Base-by-base conservation (phyloP, 331 rosid genomes). In the Telfairia occidentalis region DNA sequence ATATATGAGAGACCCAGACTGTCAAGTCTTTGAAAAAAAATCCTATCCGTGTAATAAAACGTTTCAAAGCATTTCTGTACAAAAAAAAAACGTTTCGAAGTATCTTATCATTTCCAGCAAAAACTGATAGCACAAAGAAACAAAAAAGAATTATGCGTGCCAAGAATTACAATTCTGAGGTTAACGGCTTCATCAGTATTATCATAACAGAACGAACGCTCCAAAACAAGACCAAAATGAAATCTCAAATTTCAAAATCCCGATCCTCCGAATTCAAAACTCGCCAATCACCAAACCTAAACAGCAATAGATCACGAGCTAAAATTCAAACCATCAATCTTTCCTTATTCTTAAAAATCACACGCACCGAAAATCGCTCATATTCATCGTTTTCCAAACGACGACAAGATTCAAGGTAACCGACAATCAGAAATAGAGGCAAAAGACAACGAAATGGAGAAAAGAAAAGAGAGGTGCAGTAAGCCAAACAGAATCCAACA, bases 361-460 rank as follows among this genome's bases (percentile, higher is more conserved):
- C 63, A 60, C 65, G 40, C 19, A 40, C 71, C 12, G 37, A 60
- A 9, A 30, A 29, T 18, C 50, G 37, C 19, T 49, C 53, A 32
- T 24, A 58, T 29, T 29, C 45, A 48, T 12, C 16, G 35, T 43
- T 42, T 13, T 13, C 4, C 42, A 32, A 70, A 45, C 38, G 45
- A 45, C 38, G 45, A 48, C 29, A 71, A 26, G 29, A 49, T 28
- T 48, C 76, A 71, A 9, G 61, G 61, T 63, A 9, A n/a, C 84
- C 78, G 79, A 80, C 85, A 80, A 52, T 26, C n/a, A 54, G 45
- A 82, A 80, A 18, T 46, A 40, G 59, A 12, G 80, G 23, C 19
- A n/a, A 64, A 29, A 52, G 3, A 30, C 42, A 55, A 13, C 7
- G 54, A 38, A 40, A 74, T 71, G 48, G 82, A 5, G 45, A 42